Evolutionary conservation across 2,329 filamentous ascomycete genomes (phyloP), one percentile per base, ranked within the genome.

Genomic region (Leptosphaerulina australis): DNA sequence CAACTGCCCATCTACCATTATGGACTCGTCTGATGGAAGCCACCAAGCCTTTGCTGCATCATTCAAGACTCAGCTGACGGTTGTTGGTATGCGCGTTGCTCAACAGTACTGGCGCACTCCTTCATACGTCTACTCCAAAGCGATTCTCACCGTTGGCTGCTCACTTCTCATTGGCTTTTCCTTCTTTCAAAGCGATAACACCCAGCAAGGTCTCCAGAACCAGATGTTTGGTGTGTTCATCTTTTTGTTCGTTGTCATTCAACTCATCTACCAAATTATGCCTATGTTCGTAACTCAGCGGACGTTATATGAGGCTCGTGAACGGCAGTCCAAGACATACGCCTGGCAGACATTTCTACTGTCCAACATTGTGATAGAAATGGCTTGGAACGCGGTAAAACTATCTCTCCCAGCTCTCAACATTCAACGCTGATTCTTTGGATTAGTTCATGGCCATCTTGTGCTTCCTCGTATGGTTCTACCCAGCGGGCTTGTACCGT

Each of bases 321-420:
- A 85, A 59, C 74, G 81, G 1, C 81, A 85, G 0, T 83, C 81
- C 65, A 89, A 89, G 63, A 79, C 84, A 0, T 91, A 91, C 73
- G 88, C 84, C 0, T 91, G 88, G 88, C 80, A 84, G 60, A 85
- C 81, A 1, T 91, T 91, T 70, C 80, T 91, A 62, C 73, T 87
- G 3, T 82, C 85, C 60, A 88, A 89, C 64, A 82, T 91, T 47
- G 44, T 87, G 1, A 85, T 88, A 35, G 88, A 91, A 65, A 78
- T 90, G 71, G 43, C 71, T 65, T 2, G 78, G 83, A 33, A 79
- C 72, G 64, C 77, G 71, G 34, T 52, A 77, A 35, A 82, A 88
- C 2, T 24, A 17, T 3, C 87, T 6, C 18, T 14, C 3, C 28
- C 38, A 25, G 26, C 17, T 5, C 9, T 0, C 70, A 9, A 18